These are phyloP conservation scores for Scolecobasidium constrictum DNA, from an alignment of 2,329 filamentous ascomycete genomes.

Conservation along the genomic window DNA sequence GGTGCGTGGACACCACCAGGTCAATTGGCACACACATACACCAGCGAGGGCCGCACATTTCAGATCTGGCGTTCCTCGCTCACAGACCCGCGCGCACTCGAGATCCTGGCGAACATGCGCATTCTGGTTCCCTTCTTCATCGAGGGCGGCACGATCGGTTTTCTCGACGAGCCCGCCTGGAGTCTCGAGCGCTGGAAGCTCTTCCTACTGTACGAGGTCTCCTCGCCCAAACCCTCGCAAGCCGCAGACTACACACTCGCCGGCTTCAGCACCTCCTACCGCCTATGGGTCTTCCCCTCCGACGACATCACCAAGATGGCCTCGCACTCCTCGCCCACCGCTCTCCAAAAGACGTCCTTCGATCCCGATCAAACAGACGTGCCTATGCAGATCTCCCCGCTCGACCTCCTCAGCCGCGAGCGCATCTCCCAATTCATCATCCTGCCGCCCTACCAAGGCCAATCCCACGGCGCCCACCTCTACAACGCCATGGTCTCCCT, in stretches of 20 bases:
- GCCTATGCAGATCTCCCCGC: conserved; percentile 15
- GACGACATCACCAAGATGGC: conserved; percentile 26
- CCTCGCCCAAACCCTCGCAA: neutral
- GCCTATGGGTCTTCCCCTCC: conserved; percentile 58
- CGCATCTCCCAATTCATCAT: conserved; percentile 91
- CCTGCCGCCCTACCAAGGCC: conserved; percentile 73
- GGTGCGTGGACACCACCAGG: conserved; percentile 60
- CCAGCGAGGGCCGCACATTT: conserved; percentile 48
- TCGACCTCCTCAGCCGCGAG: conserved; percentile 61
- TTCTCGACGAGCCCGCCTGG: conserved; percentile 56
- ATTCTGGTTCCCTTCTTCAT: conserved; percentile 80
- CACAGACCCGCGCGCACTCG: conserved; percentile 55
- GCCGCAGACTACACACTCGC: conserved; percentile 57
- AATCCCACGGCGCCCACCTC: conserved; percentile 67
- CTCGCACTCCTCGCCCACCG: conserved; percentile 16
- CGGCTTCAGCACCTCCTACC: conserved; percentile 84
- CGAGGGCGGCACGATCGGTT: conserved; percentile 76
- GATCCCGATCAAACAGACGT: neutral
- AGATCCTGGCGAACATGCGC: conserved; percentile 70
- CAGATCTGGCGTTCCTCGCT: conserved; percentile 79
- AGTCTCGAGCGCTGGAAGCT: conserved; percentile 76
- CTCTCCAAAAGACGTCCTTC: neutral
- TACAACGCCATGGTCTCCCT: conserved; percentile 70
- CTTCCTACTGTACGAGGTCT: conserved; percentile 53
- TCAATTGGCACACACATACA: conserved; percentile 53